phyloP scores from a whole-genome alignment of 805 yeast genomes.

The Candida taoyuanica region DNA sequence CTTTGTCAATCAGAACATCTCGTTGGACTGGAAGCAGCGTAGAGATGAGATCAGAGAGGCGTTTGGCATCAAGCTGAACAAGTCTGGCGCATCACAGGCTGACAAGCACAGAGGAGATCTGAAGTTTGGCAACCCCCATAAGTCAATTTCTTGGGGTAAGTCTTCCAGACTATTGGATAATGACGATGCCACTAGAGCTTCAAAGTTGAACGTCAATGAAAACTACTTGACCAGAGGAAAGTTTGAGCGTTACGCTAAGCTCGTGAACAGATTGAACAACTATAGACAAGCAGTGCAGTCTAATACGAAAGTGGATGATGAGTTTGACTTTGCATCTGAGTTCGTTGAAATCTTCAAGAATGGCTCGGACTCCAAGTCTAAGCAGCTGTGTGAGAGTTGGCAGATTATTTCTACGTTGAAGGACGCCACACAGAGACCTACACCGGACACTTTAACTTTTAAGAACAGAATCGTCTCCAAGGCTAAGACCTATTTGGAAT shows the following conservation, averaged over 20 bases:
- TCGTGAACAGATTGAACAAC: constrained; percentile 66
- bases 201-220: constrained; percentile 39
- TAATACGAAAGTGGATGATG: constrained; percentile 17
- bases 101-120: constrained; percentile 13
- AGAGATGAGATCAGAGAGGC: constrained; percentile 69
- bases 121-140: constrained; percentile 7
- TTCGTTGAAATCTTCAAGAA: constrained; percentile 56
- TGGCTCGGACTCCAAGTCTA: constrained; percentile 58
- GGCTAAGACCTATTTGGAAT: constrained; percentile 60
- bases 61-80: constrained; percentile 51
- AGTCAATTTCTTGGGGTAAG: constrained; percentile 29
- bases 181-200: too few relatives aligned
- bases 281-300: constrained; percentile 45
- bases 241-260: constrained; percentile 71
- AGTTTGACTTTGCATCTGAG: constrained; percentile 54
- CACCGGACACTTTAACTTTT: constrained; percentile 21
- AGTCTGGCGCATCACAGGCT: constrained; percentile 13
- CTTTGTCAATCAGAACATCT: constrained; percentile 65
- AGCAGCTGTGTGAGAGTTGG: constrained; percentile 74
- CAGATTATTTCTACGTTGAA: constrained; percentile 47
- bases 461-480: constrained; percentile 42
- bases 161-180: constrained; percentile 27
- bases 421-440: constrained; percentile 18
- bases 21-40: constrained; percentile 80
- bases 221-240: constrained; percentile 41